Percentiles rank a stretch among this genome's conserved stretches.
Conservation (phyloP, 768 basidiomycete species). For the Mycena polygramma region DNA sequence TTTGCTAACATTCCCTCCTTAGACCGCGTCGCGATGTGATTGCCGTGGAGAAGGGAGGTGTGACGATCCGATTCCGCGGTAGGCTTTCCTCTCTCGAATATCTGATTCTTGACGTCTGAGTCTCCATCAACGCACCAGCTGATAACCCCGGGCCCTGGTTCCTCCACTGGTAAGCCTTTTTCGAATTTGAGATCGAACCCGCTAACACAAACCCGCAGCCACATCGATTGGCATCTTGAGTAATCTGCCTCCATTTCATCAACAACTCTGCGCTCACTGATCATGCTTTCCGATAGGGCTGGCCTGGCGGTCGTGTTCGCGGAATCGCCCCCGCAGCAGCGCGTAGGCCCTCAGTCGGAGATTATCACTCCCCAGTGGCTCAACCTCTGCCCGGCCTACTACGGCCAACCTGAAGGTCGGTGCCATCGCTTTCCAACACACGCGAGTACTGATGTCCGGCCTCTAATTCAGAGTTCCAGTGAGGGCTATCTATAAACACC, state of each 20-base stretch:
- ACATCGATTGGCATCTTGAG: constrained; percentile 2
- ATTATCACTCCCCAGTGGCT: constrained; percentile 40
- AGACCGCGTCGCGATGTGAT: constrained; percentile 44
- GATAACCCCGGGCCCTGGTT: constrained; percentile 13
- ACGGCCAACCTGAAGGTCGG: constrained; percentile 17
- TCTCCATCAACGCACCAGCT: background rate
- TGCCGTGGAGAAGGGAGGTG: constrained; percentile 28
- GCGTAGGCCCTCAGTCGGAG: constrained; percentile 38
- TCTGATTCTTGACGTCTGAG: background rate
- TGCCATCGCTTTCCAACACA: background rate
- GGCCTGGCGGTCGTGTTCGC: constrained; percentile 52
- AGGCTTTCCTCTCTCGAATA: background rate
- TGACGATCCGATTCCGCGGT: constrained; percentile 19
- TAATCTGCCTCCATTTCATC: background rate
- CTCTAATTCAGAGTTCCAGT: too few relatives aligned
- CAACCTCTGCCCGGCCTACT: constrained; percentile 18
- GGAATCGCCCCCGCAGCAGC: constrained; percentile 46
- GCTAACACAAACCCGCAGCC: background rate
- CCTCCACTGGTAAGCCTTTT: background rate
- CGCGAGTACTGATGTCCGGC: too few relatives aligned
- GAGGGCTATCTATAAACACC: too few relatives aligned
- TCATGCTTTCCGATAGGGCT: background rate
- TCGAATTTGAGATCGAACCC: too few relatives aligned
- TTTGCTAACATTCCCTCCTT: background rate
- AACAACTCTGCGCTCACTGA: background rate